Evolutionary conservation across 1,139 yeast species (phyloP).

Genomic region (Sugiyamaella xylanicola): DNA sequence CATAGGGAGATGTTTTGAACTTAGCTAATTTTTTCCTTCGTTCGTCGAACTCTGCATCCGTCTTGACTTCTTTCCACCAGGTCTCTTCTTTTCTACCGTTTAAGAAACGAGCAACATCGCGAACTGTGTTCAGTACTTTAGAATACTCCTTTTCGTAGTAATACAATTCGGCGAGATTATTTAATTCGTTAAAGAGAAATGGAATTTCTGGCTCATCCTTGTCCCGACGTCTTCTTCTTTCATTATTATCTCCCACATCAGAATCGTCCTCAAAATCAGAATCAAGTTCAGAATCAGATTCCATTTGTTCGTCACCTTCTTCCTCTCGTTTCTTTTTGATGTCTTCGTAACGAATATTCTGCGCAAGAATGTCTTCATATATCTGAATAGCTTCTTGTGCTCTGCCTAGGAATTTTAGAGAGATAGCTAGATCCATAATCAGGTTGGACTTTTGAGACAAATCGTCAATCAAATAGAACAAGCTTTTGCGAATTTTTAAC

Average conservation of each 20-base stretch:
- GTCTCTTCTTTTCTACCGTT: slow-evolving; percentile 68
- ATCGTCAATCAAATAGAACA: slow-evolving; percentile 49
- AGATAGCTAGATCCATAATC: slow-evolving; percentile 72
- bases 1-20: slow-evolving; percentile 25
- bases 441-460: slow-evolving; percentile 51
- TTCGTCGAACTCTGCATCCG: slow-evolving; percentile 77
- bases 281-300: slow-evolving; percentile 6
- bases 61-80: slow-evolving; percentile 78
- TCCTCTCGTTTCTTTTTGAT: background rate
- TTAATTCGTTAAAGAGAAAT: slow-evolving; percentile 88
- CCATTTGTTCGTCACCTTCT: slow-evolving; percentile 5
- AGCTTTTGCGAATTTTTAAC: slow-evolving; percentile 58
- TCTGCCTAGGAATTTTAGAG: slow-evolving; percentile 74
- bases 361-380: slow-evolving; percentile 50
- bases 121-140: slow-evolving; percentile 65
- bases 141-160: slow-evolving; percentile 65
- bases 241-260: background rate
- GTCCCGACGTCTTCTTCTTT: slow-evolving; percentile 12
- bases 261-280: slow-evolving; percentile 9
- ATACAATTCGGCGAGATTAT: slow-evolving; percentile 78
- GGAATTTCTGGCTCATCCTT: slow-evolving; percentile 32
- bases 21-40: slow-evolving; percentile 47
- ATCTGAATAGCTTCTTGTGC: slow-evolving; percentile 78
- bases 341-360: slow-evolving; percentile 24
- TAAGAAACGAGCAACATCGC: slow-evolving; percentile 80